Evolutionary conservation across 2,329 filamentous ascomycete species (phyloP).

Genomic region (Graphium sp.): DNA sequence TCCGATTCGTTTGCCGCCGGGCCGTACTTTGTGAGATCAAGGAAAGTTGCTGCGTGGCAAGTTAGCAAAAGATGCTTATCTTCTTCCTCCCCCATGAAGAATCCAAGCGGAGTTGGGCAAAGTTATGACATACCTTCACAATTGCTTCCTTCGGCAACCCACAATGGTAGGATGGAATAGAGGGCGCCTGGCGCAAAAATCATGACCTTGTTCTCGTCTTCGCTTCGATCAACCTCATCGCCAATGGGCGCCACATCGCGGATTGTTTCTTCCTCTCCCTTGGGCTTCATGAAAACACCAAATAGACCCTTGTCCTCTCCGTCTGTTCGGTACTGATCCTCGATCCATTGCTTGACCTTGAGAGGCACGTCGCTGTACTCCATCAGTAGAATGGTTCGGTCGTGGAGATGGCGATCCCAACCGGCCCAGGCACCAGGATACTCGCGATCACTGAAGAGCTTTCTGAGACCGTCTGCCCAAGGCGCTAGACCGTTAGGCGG

Average conservation of each 20-base stretch:
- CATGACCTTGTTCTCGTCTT: constrained; percentile 19
- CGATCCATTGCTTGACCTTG: constrained; percentile 28
- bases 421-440: constrained; percentile 36
- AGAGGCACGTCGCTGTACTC: constrained; percentile 23
- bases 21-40: constrained; percentile 13
- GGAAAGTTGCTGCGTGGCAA: no score
- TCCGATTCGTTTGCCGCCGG: constrained; percentile 9
- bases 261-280: constrained; percentile 18
- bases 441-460: constrained; percentile 18
- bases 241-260: constrained; percentile 16
- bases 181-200: constrained; percentile 35
- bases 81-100: no score
- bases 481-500: constrained; percentile 20
- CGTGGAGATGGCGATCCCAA: constrained; percentile 30
- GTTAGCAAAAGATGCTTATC: no score
- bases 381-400: constrained; percentile 29
- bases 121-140: constrained; percentile 20
- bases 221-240: constrained; percentile 11
- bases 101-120: no score
- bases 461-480: constrained; percentile 21
- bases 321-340: constrained; percentile 18
- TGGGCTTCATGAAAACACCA: constrained; percentile 21
- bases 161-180: constrained; percentile 30
- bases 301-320: constrained; percentile 20
- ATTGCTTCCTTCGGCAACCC: constrained; percentile 23